Evolutionary conservation across 306 rosid genomes (phyloP), one percentile per base, ranked within the genome.

Genomic region (Medicago truncatula): DNA sequence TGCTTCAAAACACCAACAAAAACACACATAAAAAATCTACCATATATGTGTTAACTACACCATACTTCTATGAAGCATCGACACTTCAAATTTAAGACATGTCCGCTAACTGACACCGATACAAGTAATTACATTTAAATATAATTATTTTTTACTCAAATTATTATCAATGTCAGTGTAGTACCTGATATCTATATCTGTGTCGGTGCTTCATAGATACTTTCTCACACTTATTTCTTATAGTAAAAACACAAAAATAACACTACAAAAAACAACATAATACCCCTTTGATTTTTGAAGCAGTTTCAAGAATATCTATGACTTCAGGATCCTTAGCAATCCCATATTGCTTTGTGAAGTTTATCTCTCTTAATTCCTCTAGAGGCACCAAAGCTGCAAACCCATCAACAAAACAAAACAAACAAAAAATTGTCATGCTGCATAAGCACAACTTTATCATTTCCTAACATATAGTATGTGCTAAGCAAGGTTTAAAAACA

Each of bases 301-400:
- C 88, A 28, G 76, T 72, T 46, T 88, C 87, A 34, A 89, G 88
- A 21, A 91, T 73, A 17, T 87, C 87, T 80, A 85, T 71, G 62
- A 88, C 86, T 71, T 87, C 90, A n/a, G 85, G 49, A 74, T 90
- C 97, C 75, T 78, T 80, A 9, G 85, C 54, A 67, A 92, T 88
- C 60, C 97, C 97, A 84, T 92, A 92, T 20, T 88, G 91, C 88
- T 88, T 90, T 13, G 92, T 76, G 40, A 84, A 86, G 31, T 92
- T 82, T 9, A 76, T 78, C 85, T 86, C 96, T 46, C 72, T 83
- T 64, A 92, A 76, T 81, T 92, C 96, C 80, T 87, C 97, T 21
- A 90, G 63, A 60, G 96, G 96, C 81, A 92, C 86, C 88, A 92
- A 85, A 76, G 96, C 93, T 91, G 83, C 72, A 61, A 63, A 41